A percentile compares a stretch with the other conserved stretches of the same genome.
phyloP scores from a whole-genome alignment of 176 grass and related monocot species.

The Dactylis glomerata region DNA sequence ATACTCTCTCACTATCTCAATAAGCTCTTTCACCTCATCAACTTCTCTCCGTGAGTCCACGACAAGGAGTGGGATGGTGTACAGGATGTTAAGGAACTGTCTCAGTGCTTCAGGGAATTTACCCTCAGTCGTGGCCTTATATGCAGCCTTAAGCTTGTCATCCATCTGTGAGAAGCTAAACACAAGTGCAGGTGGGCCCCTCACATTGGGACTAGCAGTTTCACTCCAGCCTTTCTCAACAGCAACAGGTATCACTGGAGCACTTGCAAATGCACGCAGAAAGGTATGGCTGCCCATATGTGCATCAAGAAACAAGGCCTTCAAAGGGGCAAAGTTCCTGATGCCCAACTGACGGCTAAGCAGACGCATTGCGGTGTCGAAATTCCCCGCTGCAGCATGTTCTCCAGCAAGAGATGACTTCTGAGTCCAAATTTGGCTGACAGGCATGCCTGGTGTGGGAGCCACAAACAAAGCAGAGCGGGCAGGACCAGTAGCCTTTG shows the following conservation, averaged over 20 bases:
- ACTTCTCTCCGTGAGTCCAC: constrained; percentile 91
- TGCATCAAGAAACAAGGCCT: constrained; percentile 74
- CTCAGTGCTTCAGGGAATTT: constrained; percentile 85
- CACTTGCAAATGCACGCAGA: constrained; percentile 56
- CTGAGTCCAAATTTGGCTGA: constrained; percentile 93
- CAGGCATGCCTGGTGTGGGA: constrained; percentile 84
- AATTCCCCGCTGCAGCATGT: constrained; percentile 88
- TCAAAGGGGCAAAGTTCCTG: constrained; percentile 84
- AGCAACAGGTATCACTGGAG: constrained; percentile 65
- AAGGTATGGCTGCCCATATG: constrained; percentile 79
- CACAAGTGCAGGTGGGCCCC: constrained; percentile 78
- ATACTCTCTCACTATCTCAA: constrained; percentile 89
- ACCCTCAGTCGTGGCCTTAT: constrained; percentile 80
- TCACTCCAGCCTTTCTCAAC: constrained; percentile 98
- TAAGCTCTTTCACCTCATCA: constrained; percentile 95
- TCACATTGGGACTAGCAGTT: constrained; percentile 83
- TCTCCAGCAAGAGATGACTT: constrained; percentile 97
- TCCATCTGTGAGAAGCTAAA: constrained; percentile 91
- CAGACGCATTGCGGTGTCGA: constrained; percentile 88
- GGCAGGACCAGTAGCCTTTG: constrained; percentile 45
- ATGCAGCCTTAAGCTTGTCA: constrained; percentile 86
- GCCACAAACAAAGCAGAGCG: constrained; percentile 63
- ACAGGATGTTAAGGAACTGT: constrained; percentile 79
- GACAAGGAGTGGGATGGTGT: constrained; percentile 75
- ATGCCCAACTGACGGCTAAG: constrained; percentile 91